phyloP scores from a whole-genome alignment of 345 rosid genomes.

The Zanthoxylum bungeanum region DNA sequence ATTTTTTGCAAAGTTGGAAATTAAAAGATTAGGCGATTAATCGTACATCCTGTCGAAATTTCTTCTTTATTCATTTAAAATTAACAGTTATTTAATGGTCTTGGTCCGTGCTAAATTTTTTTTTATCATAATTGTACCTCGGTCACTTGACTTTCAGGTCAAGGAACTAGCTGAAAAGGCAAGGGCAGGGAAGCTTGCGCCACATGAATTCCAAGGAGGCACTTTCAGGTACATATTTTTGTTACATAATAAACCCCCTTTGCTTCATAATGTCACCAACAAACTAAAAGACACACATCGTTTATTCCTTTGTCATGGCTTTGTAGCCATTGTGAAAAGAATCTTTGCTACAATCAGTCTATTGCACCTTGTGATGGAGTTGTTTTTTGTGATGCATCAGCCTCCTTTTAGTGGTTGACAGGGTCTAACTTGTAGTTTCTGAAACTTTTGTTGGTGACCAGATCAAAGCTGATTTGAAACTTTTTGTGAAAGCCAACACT shows the following conservation, averaged over 20 bases:
- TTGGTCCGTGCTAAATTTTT: no score
- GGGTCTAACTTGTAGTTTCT: background rate
- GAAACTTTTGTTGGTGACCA: background rate
- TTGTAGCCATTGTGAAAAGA: background rate
- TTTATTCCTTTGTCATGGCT: background rate
- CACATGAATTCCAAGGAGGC: slow-evolving; percentile 96
- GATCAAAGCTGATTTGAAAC: background rate
- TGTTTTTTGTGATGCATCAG: background rate
- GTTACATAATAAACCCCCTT: no score
- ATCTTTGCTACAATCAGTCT: background rate
- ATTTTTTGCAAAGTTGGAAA: background rate
- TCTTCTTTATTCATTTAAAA: background rate
- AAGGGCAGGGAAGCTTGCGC: slow-evolving; percentile 83
- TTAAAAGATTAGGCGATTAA: background rate
- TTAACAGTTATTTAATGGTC: background rate
- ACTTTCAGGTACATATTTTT: slow-evolving; percentile 98
- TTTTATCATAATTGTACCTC: background rate
- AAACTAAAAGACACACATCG: background rate
- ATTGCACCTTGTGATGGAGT: background rate
- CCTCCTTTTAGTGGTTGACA: background rate
- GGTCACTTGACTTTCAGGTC: slow-evolving; percentile 43
- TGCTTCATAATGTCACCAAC: background rate
- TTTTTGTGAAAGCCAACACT: background rate
- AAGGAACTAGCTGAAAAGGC: slow-evolving; percentile 96
- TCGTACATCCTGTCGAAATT: background rate